Evolutionary conservation across 345 rosid species (phyloP), one percentile per base, ranked within the genome.

Genomic region (Noccaea bulbosa): DNA sequence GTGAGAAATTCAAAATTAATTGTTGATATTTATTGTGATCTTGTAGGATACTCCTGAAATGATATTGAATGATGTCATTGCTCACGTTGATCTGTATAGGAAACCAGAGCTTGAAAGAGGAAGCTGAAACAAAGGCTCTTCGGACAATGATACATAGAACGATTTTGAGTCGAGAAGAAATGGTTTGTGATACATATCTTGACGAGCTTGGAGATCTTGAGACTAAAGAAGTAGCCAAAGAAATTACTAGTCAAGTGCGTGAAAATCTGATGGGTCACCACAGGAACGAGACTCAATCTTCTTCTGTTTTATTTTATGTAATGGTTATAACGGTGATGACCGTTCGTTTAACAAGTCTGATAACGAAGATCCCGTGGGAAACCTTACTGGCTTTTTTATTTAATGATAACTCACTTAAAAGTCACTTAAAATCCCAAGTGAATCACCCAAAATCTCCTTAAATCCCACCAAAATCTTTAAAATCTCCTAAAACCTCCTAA

Each of bases 261-360:
- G 87, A 86, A 71, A 83, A 74, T 77, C 55, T 78, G 47, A 77
- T 80, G 79, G 82, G 88, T 76, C 93, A 83, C 61, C 75, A 73
- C 39, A 89, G 93, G 78, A 89, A 84, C n/a, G 98, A 85, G 79
- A 87, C 95, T 76, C 73, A 85, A 17, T 76, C 84, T 62, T 94
- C 98, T 69, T 89, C 98, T 63, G 93, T 84, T 57, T 80, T 87
- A 72, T 91, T 96, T 35, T n/a, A n/a, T n/a, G n/a, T n/a, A 88
- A 91, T 76, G 92, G 98, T 48, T 87, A 88, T 70, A 75, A 68
- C 34, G 92, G 96, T 70, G 99, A 91, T 83, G 93, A 81, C 66
- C 87, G 97, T 77, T 94, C 97, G 12, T 86, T 83, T 67, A 78
- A 84, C 83, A 92, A 81, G 82, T 91, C 97, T 52, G 96, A 84